Base-by-base conservation (phyloP, 139 green algal genomes). In the Chlorella sp. region DNA sequence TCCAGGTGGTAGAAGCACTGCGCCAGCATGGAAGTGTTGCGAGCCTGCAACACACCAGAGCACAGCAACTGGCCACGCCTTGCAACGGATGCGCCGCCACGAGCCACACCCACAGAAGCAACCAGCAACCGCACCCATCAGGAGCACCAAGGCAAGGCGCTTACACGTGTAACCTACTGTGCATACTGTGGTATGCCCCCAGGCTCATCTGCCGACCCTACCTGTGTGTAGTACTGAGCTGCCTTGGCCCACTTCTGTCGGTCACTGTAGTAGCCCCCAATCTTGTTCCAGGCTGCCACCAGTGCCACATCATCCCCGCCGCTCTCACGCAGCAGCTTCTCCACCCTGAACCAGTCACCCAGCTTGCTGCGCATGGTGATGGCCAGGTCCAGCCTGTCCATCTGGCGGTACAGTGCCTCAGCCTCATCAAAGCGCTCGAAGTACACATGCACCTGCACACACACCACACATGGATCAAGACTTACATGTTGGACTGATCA, bases 361-460 rank as follows among this genome's bases (percentile, higher is more conserved):
- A 94, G 75, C 36, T 82, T 78, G 75, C 86, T 87, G 71, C 87
- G 80, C 75, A 96, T 85, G 42, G 90, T 84, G 31, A 94, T 79
- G 3, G 91, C 91, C 30, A 95, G 81, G 78, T 94, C 88, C 0
- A 79, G 74, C 1, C 90, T 75, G 76, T 90, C 90, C 71, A 90
- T 89, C 49, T 87, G 76, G 61, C 80, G 73, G 79, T 94, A 96
- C 6, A 90, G 67, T 32, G 75, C 74, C 78, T 93, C 86, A 0
- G 89, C 89, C 77, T 94, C 89, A 60, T 94, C 88, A 84, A 93
- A 93, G 36, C 85, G 82, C 82, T 88, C 85, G 71, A 93, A 90
- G 72, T 90, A 90, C 27, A 85, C 66, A 3, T 76, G 71, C 62
- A 93, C 85, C 80, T 93, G 87, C 24, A 89, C 89, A 22, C 80